Evolutionary conservation across 2,329 filamentous ascomycete genomes (phyloP), one percentile per base, ranked within the genome.

Genomic region (Stagonosporopsis rhizophila): DNA sequence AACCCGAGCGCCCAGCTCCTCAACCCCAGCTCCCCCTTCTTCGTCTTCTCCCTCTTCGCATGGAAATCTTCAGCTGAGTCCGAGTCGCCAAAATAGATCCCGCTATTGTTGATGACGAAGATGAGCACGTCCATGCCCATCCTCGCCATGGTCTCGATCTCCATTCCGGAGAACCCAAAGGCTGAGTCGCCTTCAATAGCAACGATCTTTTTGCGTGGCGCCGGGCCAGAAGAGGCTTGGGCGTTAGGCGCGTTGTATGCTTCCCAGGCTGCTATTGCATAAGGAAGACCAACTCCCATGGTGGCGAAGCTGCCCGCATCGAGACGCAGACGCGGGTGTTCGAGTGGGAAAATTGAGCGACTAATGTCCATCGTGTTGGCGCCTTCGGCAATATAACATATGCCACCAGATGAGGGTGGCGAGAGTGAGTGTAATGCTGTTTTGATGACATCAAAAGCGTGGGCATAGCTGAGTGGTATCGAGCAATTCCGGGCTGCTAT

Each of bases 341-440:
- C 75, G 17, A 86, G 75, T 0, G 81, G 77, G 65, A 86, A 86
- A 39, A 80, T 76, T 12, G 80, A 81, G 19, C 84, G 80, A 2
- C 82, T 84, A 49, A 86, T 85, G 61, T 86, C 84, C 84, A 86
- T 87, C 6, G 83, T 85, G 64, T 85, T 85, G 8, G 84, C 82
- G 6, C 84, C 83, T 72, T 86, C 83, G 1, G 82, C 83, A 32
- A 86, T 75, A 58, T 85, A 86, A 20, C 85, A 80, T 22, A 85
- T 78, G 39, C 77, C 71, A 20, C 80, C 82, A 12, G 81, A 69
- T 37, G 77, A 74, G 1, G 77, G 77, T 12, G 76, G 80, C 0
- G 77, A 82, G 27, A 82, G 65, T 4, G 60, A 64, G 60, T 84
- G 78, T 8, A 86, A 72, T 2, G 78, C 78, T 3, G 72, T 66